Conservation (phyloP, 1,284 basidiomycete genomes). For the Neotropicomus parvogracilis region DNA sequence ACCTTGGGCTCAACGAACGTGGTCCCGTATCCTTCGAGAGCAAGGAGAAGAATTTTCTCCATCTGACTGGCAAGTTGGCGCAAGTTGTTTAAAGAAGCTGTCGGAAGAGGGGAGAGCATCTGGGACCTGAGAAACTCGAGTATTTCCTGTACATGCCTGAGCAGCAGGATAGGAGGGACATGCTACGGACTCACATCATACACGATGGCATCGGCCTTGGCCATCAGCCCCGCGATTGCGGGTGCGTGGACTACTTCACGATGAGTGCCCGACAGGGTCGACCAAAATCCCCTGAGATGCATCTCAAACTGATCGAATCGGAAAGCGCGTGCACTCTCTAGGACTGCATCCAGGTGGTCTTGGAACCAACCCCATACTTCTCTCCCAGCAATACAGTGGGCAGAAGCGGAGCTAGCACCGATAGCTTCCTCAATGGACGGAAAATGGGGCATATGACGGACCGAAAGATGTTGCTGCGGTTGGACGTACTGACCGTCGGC, state of each 20-base stretch:
- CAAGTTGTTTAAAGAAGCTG: conserved; percentile 63
- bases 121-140: conserved; percentile 78
- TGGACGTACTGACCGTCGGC: conserved; percentile 42
- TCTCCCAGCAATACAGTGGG: conserved; percentile 71
- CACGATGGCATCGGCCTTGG: conserved; percentile 81
- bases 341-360: conserved; percentile 73
- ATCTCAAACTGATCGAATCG: conserved; percentile 86
- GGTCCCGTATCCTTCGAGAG: conserved; percentile 77
- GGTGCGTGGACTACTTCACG: conserved; percentile 84
- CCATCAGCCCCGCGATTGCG: conserved; percentile 82
- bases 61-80: conserved; percentile 85
- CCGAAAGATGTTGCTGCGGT: conserved; percentile 52
- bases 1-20: conserved; percentile 91
- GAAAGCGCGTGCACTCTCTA: conserved; percentile 73
- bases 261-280: conserved; percentile 65
- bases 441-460: conserved; percentile 74
- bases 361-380: conserved; percentile 87
- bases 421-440: conserved; percentile 83
- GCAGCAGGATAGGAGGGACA: conserved; percentile 6
- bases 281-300: conserved; percentile 80
- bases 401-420: conserved; percentile 64
- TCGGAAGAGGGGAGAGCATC: conserved; percentile 73
- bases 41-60: conserved; percentile 81
- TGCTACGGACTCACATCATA: conserved; percentile 64
- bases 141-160: conserved; percentile 61